Conservation (phyloP, 306 rosid species). For the Rosa rugosa region DNA sequence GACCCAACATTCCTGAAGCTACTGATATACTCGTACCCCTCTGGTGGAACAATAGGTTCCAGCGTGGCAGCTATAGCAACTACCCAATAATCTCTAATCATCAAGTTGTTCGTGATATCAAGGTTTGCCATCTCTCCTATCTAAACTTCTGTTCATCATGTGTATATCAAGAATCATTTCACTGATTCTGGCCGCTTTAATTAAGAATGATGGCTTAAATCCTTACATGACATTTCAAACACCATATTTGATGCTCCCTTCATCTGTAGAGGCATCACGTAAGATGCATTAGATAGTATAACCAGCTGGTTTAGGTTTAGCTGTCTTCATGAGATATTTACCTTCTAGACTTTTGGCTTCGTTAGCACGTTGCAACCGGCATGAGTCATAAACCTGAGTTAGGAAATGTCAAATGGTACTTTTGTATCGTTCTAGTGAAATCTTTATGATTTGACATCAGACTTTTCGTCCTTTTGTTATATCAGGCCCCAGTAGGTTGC, state of each 20-base stretch:
- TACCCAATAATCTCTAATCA: slow-evolving; percentile 64
- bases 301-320: neutral
- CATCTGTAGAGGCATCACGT: neutral
- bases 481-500: slow-evolving; percentile 79
- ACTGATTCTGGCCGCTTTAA: neutral
- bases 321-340: neutral
- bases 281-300: neutral
- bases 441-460: neutral
- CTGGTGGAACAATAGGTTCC: slow-evolving; percentile 94
- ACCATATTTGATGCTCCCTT: neutral
- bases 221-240: neutral
- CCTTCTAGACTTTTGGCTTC: neutral
- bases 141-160: neutral
- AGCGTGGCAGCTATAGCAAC: slow-evolving; percentile 95
- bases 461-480: neutral
- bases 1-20: slow-evolving; percentile 75
- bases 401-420: neutral
- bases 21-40: slow-evolving; percentile 81
- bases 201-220: neutral
- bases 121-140: slow-evolving; percentile 43
- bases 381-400: neutral
- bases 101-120: slow-evolving; percentile 53
- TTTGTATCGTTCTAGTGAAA: neutral
- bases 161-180: neutral
- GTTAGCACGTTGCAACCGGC: neutral